phyloP scores from a whole-genome alignment of 305 asterid species.

The Fraxinus dipetala region DNA sequence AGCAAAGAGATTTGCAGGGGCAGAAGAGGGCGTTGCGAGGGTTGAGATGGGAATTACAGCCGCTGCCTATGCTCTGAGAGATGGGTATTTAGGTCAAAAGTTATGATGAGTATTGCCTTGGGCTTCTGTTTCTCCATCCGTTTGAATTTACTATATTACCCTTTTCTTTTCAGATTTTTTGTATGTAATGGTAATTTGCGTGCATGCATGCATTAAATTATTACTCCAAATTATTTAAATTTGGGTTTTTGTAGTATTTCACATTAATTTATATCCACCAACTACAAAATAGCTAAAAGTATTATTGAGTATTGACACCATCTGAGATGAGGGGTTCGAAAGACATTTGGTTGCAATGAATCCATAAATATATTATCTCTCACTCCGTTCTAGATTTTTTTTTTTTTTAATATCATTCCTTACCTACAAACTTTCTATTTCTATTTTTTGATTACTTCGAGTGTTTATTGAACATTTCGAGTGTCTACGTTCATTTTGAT shows the following conservation, averaged over 20 bases:
- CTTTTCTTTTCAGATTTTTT: slow-evolving; percentile 21
- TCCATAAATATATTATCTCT: background rate
- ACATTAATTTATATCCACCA: background rate
- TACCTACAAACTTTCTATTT: background rate
- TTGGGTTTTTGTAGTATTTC: background rate
- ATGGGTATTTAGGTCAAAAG: slow-evolving; percentile 91
- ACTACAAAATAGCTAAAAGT: background rate
- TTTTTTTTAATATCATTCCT: background rate
- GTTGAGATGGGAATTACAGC: slow-evolving; percentile 56
- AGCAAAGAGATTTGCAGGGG: slow-evolving; percentile 51
- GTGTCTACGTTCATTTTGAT: background rate
- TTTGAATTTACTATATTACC: slow-evolving; percentile 52
- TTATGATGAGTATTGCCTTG: slow-evolving; percentile 5
- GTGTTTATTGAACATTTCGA: background rate
- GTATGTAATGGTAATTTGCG: background rate
- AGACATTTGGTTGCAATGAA: background rate
- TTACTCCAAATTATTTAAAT: background rate
- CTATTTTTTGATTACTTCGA: background rate
- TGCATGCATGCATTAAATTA: background rate
- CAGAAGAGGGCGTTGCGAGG: slow-evolving; percentile 61
- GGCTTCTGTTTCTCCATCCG: slow-evolving; percentile 18
- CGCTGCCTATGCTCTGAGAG: slow-evolving; percentile 33
- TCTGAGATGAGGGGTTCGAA: background rate
- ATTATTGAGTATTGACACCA: background rate
- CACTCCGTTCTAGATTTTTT: background rate